Conservation (phyloP, 2,329 filamentous ascomycete genomes). For the Fusarium concolor region DNA sequence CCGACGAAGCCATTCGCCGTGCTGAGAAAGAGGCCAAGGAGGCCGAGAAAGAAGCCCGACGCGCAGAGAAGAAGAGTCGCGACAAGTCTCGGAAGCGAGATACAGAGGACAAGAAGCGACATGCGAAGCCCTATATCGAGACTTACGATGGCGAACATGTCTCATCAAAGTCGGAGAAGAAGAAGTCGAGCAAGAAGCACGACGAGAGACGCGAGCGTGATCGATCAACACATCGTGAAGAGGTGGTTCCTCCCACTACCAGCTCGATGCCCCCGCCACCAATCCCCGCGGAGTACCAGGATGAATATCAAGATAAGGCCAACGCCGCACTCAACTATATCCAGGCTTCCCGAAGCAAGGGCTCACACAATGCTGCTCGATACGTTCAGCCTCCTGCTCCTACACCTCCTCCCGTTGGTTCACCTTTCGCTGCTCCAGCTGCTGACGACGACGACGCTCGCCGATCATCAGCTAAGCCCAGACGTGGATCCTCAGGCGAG, state of each 20-base stretch:
- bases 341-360: slow-evolving; percentile 48
- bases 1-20: slow-evolving; percentile 40
- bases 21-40: slow-evolving; percentile 48
- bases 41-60: slow-evolving; percentile 49
- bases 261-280: slow-evolving; percentile 37
- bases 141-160: slow-evolving; percentile 45
- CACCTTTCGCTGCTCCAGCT: slow-evolving; percentile 44
- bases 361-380: slow-evolving; percentile 38
- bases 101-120: slow-evolving; percentile 53
- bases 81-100: slow-evolving; percentile 55
- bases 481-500: slow-evolving; percentile 52
- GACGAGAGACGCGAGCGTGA: slow-evolving; percentile 54
- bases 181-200: slow-evolving; percentile 56
- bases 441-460: slow-evolving; percentile 51
- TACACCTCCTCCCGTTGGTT: slow-evolving; percentile 51
- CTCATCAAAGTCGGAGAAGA: slow-evolving; percentile 50
- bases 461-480: slow-evolving; percentile 50
- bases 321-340: slow-evolving; percentile 48
- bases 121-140: slow-evolving; percentile 53
- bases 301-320: slow-evolving; percentile 34
- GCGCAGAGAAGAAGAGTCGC: slow-evolving; percentile 53
- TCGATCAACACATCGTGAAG: slow-evolving; percentile 51
- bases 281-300: slow-evolving; percentile 39
- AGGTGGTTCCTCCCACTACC: slow-evolving; percentile 37
- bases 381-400: slow-evolving; percentile 50